Conservation (phyloP, 192 early-diverging fungal species). For the Coemansia sp. region DNA sequence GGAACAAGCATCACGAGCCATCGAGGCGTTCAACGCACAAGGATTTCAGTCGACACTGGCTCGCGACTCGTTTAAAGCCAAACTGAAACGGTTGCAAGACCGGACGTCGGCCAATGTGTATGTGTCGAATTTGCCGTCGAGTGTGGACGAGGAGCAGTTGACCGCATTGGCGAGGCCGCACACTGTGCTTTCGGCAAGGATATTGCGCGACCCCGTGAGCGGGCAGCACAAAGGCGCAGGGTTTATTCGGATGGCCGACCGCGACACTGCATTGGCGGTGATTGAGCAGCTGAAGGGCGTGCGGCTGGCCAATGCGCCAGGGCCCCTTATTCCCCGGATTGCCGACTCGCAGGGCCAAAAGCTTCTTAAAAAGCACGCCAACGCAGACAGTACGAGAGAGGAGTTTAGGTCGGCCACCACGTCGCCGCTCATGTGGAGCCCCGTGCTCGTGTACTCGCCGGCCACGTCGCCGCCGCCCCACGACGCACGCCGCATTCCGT, state of each 20-base stretch:
- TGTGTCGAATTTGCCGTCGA: conserved; percentile 75
- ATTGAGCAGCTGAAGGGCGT: conserved; percentile 68
- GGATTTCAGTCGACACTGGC: conserved; percentile 78
- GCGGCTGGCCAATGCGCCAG: conserved; percentile 57
- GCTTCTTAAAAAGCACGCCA: conserved; percentile 67
- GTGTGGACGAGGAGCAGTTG: conserved; percentile 67
- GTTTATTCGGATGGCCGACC: conserved; percentile 72
- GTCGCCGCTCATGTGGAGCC: conserved; percentile 48
- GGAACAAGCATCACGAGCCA: conserved; percentile 63
- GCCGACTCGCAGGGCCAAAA: conserved; percentile 80
- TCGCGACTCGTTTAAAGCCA: conserved; percentile 69
- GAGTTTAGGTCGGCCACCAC: conserved; percentile 10
- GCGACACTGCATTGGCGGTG: conserved; percentile 61
- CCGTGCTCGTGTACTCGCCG: conserved; percentile 42
- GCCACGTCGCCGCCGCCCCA: conserved; percentile 19
- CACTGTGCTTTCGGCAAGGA: conserved; percentile 67
- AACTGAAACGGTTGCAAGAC: conserved; percentile 70
- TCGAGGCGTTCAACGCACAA: conserved; percentile 61
- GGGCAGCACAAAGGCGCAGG: conserved; percentile 74
- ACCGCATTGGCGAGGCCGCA: conserved; percentile 64
- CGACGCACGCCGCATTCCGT: conserved; percentile 3
- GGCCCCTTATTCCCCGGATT: conserved; percentile 72
- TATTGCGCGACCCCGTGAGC: conserved; percentile 66
- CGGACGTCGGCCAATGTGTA: conserved; percentile 78
- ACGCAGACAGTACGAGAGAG: conserved; percentile 20